Evolutionary conservation across 2,329 filamentous ascomycete species (phyloP), one percentile per base, ranked within the genome.

Genomic region (Trichothecium sympodiale): DNA sequence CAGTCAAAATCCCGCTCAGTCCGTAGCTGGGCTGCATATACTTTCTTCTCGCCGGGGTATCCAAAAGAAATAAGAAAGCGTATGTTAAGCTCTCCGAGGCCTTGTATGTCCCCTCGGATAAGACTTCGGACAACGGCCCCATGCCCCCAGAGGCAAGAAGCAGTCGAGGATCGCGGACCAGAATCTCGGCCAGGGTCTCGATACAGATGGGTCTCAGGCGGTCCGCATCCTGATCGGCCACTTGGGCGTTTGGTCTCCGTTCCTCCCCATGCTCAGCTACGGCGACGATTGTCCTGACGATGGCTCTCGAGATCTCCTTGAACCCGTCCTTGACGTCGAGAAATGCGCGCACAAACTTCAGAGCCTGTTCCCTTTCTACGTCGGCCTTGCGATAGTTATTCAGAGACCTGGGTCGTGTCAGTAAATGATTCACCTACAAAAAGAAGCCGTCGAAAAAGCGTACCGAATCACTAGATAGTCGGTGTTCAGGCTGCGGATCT

Each of bases 341-440:
- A 51, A 98, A 98, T 8, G 88, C 85, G 40, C 91, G 77, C 17
- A 96, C 80, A 54, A 98, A 95, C 55, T 98, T 98, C 49, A 98
- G 66, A 10, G 91, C 91, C 59, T 98, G 91, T 57, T 98, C 91
- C 36, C 93, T 76, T 62, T 98, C 91, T 14, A 98, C 84, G 47
- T 89, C 88, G n/a, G 89, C 85, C 57, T 95, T 96, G 51, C 83
- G 82, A 55, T 96, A 91, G 54, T 96, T 96, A 44, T 93, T 86
- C 25, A 98, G 65, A 1, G 91, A 96, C 41, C 71, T 74, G 38
- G 5, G 3, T 5, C 15, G 35, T 37, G 48, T 47, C 17, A 40
- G 38, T 18, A 8, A 4, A 9, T 10, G 8, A 32, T 8, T 27
- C 26, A 27, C n/a, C 8, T 8, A 8, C 26, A 8, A n/a, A 27